Base-by-base conservation (phyloP, 192 early-diverging fungal species). In the Coemansia asiatica region DNA sequence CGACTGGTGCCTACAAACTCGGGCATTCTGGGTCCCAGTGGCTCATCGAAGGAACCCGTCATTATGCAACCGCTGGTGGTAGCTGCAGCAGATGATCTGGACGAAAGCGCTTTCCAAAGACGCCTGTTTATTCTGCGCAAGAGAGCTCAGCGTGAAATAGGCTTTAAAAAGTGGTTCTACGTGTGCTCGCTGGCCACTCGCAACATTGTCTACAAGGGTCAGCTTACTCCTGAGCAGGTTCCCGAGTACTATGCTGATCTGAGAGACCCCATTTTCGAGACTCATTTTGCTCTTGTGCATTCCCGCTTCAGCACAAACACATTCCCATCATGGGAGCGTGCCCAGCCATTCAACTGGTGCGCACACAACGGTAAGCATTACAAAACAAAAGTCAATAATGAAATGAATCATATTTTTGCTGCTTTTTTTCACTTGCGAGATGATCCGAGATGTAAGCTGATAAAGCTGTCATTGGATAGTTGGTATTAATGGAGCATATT, bases 291-390 rank as follows among this genome's bases (percentile, higher is more conserved):
- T 8, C 85, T 98, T 51, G 97, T 98, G 29, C 97, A 98, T 84
- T 97, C 95, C 44, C 89, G 97, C 57, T 98, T 98, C 88, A 97
- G 95, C 36, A 98, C 97, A 31, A 98, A 98, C 84, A 98, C 97
- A 15, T 98, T 98, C 85, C 97, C 97, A 8, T 92, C 90, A 9
- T 98, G 97, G 97, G 97, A 98, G 82, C 90, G 97, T 67, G 95
- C 97, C 46, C 97, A 98, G 81, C 97, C 97, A 33, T 95, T 98
- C 92, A 84, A 94, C 74, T 93, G 92, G 93, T 91, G 91, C 67
- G 97, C 95, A 50, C 97, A 98, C 87, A 98, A 98, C 76, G 97
- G 95, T 94, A 74, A 71, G 76, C 16, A 58, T 58, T 58, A 36
- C 16, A 22, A 16, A 36, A 27, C n/a, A 31, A 59, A 2, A 28